phyloP scores from a whole-genome alignment of 306 rosid genomes.

The Ormosia semicastrata region DNA sequence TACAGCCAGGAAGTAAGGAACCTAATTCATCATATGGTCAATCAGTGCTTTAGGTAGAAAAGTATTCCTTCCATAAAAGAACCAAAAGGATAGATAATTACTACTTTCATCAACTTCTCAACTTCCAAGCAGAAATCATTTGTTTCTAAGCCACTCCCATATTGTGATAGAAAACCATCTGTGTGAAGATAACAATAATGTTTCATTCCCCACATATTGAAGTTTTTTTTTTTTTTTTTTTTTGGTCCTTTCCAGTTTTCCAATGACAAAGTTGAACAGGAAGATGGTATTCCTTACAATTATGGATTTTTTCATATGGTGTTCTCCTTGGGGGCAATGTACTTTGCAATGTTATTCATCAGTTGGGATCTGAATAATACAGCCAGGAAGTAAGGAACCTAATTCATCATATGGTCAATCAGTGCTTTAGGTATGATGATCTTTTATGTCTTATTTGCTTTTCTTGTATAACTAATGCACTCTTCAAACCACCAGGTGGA shows the following conservation, averaged over 20 bases:
- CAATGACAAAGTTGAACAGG: constrained; percentile 47
- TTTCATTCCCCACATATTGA: background rate
- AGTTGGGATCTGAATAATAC: constrained; percentile 91
- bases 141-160: background rate
- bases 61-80: no score
- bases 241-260: constrained; percentile 47
- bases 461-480: background rate
- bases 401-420: background rate
- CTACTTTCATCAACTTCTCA: no score
- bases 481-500: constrained; percentile 66
- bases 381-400: constrained; percentile 53
- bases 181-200: background rate
- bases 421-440: background rate
- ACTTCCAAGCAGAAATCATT: background rate
- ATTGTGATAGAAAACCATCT: background rate
- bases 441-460: background rate
- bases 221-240: background rate
- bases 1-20: constrained; percentile 64
- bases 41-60: no score
- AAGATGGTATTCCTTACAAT: constrained; percentile 67
- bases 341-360: constrained; percentile 89
- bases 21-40: background rate
- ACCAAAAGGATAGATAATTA: no score
- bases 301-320: constrained; percentile 81
- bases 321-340: constrained; percentile 87